Conservation (phyloP, 1,284 basidiomycete genomes). For the Cutaneotrichosporon sp. region DNA sequence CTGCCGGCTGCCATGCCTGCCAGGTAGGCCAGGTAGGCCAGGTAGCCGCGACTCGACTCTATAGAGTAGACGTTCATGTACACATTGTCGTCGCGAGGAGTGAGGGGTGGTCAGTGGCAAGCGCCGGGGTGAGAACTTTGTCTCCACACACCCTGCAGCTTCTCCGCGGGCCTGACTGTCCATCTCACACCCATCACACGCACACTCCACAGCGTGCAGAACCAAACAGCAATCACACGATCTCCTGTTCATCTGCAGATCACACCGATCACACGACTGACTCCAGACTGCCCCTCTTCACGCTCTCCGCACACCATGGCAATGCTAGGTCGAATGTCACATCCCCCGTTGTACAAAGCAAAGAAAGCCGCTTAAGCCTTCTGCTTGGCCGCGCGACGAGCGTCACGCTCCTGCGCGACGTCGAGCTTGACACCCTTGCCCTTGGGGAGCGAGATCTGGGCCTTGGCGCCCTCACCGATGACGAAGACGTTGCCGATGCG, state of each 20-base stretch:
- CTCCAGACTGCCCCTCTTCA: too few relatives aligned
- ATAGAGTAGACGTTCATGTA: too few relatives aligned
- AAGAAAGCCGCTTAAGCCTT: constrained; percentile 9
- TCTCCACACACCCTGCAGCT: too few relatives aligned
- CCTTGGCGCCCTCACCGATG: constrained; percentile 92
- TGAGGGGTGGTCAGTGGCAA: too few relatives aligned
- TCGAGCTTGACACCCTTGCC: constrained; percentile 93
- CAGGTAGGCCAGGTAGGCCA: background rate
- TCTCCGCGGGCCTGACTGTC: too few relatives aligned
- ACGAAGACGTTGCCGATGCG: constrained; percentile 97
- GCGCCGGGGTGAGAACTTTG: too few relatives aligned
- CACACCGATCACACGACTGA: background rate
- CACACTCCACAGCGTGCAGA: too few relatives aligned
- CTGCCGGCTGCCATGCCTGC: background rate
- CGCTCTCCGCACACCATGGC: too few relatives aligned
- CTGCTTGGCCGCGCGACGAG: constrained; percentile 3
- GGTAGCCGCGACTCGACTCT: background rate
- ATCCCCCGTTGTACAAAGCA: constrained; percentile 11
- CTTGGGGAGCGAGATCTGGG: constrained; percentile 96
- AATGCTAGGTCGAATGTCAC: constrained; percentile 10
- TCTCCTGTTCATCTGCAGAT: background rate
- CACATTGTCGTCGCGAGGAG: too few relatives aligned
- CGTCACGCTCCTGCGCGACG: constrained; percentile 13
- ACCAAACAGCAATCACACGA: background rate
- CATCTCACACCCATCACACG: too few relatives aligned